Evolutionary conservation across 2,329 filamentous ascomycete species (phyloP).

Genomic region (Trichoderma lentiforme): DNA sequence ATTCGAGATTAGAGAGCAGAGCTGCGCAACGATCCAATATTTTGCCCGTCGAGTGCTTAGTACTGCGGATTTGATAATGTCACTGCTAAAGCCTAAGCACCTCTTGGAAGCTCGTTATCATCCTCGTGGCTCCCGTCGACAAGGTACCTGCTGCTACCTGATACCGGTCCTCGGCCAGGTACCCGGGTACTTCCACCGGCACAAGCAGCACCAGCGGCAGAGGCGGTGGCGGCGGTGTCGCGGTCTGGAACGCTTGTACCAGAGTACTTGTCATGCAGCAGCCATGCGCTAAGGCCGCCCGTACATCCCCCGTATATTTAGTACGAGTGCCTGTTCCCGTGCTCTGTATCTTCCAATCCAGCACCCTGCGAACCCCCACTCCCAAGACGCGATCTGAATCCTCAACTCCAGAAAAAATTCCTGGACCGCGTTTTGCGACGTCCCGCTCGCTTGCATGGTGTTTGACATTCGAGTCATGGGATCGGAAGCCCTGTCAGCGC

Average conservation of each 20-base stretch:
- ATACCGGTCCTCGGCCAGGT: neutral
- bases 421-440: conserved; percentile 15
- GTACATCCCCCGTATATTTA: neutral
- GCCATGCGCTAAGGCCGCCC: neutral
- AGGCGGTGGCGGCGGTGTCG: neutral
- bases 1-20: neutral
- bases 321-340: neutral
- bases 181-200: neutral
- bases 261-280: neutral
- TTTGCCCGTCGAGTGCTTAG: neutral
- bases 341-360: neutral
- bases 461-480: conserved; percentile 4
- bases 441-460: conserved; percentile 8
- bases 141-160: neutral
- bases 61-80: neutral
- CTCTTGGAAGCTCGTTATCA: neutral
- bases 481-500: conserved; percentile 1
- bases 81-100: neutral
- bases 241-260: neutral
- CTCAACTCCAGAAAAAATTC: conserved; percentile 11
- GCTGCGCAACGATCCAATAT: neutral
- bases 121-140: neutral
- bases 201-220: neutral
- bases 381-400: conserved; percentile 3
- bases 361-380: conserved; percentile 6